These are phyloP conservation scores for Mycosphaerella sp. DNA, from an alignment of 2,329 filamentous ascomycete species.

Conservation along the genomic window DNA sequence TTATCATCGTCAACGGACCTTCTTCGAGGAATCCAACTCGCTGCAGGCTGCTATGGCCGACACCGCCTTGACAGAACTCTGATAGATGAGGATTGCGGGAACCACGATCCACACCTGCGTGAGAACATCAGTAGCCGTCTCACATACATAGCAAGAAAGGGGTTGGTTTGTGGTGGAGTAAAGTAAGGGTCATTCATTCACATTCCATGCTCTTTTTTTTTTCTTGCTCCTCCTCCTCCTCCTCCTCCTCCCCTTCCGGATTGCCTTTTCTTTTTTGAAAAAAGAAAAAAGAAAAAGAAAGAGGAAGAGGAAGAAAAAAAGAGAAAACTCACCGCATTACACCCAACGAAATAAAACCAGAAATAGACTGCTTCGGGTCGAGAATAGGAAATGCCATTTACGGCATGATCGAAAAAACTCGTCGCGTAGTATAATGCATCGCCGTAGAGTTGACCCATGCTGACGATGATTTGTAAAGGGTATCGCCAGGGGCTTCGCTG, in stretches of 20 bases:
- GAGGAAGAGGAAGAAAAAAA: too few relatives aligned
- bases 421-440: constrained; percentile 60
- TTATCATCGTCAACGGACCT: constrained; percentile 4
- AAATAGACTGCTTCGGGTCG: constrained; percentile 59
- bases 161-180: too few relatives aligned
- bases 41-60: constrained; percentile 23
- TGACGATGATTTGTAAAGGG: constrained; percentile 55
- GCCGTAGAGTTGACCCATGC: constrained; percentile 58
- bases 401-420: constrained; percentile 54
- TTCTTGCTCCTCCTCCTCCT: too few relatives aligned
- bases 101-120: neutral
- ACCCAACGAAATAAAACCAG: constrained; percentile 57
- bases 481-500: constrained; percentile 51
- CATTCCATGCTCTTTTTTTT: too few relatives aligned
- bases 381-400: constrained; percentile 50
- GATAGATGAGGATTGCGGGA: constrained; percentile 26
- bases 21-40: constrained; percentile 24
- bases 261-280: too few relatives aligned
- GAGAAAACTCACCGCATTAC: constrained; percentile 43
- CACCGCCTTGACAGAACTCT: constrained; percentile 23
- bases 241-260: too few relatives aligned
- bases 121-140: too few relatives aligned
- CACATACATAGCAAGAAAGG: too few relatives aligned
- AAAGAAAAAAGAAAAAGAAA: too few relatives aligned
- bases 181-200: too few relatives aligned